Base-by-base conservation (phyloP, 345 rosid species). In the Pistacia atlantica region DNA sequence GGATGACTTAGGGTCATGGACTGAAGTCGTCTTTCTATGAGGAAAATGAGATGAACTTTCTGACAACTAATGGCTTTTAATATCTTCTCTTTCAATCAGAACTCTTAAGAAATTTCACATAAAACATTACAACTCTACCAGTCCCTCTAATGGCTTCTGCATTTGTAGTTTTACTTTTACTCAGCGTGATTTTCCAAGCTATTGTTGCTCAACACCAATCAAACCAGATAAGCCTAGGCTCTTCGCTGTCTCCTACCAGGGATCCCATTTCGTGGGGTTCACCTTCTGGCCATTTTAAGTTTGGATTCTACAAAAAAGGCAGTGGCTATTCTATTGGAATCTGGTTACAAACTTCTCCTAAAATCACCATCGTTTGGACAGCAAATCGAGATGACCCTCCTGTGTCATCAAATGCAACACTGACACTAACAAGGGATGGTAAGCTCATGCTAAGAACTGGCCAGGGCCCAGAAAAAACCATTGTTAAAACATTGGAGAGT, bases 261-360 rank as follows among this genome's bases (percentile, higher is more conserved):
- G 22, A 18, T 22, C 54, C 82, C 16, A 42, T 0, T 11, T 72
- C 71, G 8, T 84, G 85, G 90, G 5, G 22, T 18, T 87, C 86
- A 10, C 78, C 85, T 71, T 87, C 90, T 3, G 84, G 86, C 42
- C 77, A 33, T 35, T 81, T 75, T 8, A 82, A 76, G 16, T 83
- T 83, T 3, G 87, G 86, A 7, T 87, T 87, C 77, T 78, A 77
- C 55, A 6, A 18, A 17, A 6, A 70, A 25, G 85, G 78, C 55
- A 37, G 3, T 4, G 85, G 80, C 22, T 83, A 60, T 57, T 58
- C 74, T 0, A 22, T 87, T 1, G 86, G 88, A 2, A 22, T 73
- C n/a, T 87, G 86, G 76, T 48, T 83, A 18, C 67, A 68, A 1
- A 80, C 70, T 1, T 70, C 8, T 33, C 49, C 73, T 17, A 3